These are phyloP conservation scores for Sesbania bispinosa DNA, from an alignment of 306 rosid genomes.

Conservation along the genomic window DNA sequence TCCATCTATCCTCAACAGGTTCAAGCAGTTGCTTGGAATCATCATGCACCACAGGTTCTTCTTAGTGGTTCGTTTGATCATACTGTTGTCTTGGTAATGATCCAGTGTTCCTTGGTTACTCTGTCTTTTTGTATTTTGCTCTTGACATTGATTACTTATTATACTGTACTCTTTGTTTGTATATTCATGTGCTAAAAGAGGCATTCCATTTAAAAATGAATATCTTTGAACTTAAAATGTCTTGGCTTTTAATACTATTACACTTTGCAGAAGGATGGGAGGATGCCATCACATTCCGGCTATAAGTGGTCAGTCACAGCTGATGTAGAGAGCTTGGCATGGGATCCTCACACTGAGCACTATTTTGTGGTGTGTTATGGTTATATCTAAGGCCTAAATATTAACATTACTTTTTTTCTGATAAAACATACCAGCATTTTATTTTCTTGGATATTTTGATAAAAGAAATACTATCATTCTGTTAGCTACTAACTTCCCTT, in stretches of 20 bases:
- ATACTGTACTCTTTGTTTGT: not conserved
- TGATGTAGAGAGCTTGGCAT: too few relatives aligned
- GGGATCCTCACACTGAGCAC: conserved; percentile 42
- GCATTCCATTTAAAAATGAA: not conserved
- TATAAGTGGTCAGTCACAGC: too few relatives aligned
- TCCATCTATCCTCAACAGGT: conserved; percentile 57
- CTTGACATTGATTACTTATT: not conserved
- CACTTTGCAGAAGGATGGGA: conserved; percentile 77
- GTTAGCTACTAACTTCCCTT: too few relatives aligned
- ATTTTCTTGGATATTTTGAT: not conserved
- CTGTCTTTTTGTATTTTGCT: not conserved
- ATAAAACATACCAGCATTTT: too few relatives aligned
- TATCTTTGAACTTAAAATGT: too few relatives aligned
- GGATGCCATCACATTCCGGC: conserved; percentile 36
- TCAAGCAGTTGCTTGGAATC: conserved; percentile 93
- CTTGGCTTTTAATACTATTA: not conserved
- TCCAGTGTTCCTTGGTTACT: conserved; percentile 5
- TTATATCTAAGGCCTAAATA: not conserved
- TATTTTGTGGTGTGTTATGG: too few relatives aligned
- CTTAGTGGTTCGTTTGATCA: conserved; percentile 95
- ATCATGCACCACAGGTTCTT: conserved; percentile 67
- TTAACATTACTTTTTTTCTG: too few relatives aligned
- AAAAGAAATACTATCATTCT: too few relatives aligned
- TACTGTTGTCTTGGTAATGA: conserved; percentile 74
- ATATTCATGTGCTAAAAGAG: not conserved